These are phyloP conservation scores for Neurospora terricola DNA, from an alignment of 495 filamentous ascomycete genomes.

Conservation along the genomic window DNA sequence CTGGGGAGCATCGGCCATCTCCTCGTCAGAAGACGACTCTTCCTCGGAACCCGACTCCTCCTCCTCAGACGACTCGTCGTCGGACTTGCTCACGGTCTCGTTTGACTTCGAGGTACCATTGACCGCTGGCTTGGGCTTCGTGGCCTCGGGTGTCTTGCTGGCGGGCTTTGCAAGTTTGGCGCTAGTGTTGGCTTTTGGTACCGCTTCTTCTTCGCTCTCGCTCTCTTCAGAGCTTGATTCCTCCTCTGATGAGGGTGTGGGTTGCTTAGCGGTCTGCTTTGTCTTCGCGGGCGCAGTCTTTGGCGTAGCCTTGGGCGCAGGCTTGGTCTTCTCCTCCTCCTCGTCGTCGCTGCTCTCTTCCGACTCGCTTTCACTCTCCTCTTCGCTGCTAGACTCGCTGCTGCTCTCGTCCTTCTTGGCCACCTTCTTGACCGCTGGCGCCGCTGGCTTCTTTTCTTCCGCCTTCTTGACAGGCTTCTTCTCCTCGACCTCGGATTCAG, in stretches of 20 bases:
- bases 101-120: constrained; percentile 8
- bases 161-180: not conserved
- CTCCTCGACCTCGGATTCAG: constrained; percentile 1
- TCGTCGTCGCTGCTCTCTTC: not conserved
- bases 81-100: constrained; percentile 17
- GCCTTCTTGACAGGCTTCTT: constrained; percentile 1
- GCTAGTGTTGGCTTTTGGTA: constrained; percentile 8
- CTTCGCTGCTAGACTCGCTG: not conserved
- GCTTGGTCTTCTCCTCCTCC: not conserved
- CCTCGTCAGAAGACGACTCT: constrained; percentile 14
- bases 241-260: constrained; percentile 6
- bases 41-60: constrained; percentile 3
- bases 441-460: constrained; percentile 5
- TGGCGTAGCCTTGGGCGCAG: constrained; percentile 5
- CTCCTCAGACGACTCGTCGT: constrained; percentile 10
- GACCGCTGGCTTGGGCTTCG: not conserved
- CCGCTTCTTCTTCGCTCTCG: constrained; percentile 17
- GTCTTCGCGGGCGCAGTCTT: constrained; percentile 2
- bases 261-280: not conserved
- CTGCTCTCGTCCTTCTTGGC: constrained; percentile 8
- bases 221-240: constrained; percentile 5
- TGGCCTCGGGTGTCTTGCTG: not conserved
- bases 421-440: constrained; percentile 3
- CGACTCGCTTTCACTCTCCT: not conserved
- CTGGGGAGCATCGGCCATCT: constrained; percentile 5